phyloP scores from a whole-genome alignment of 306 rosid genomes.

The apple (Malus domestica) region DNA sequence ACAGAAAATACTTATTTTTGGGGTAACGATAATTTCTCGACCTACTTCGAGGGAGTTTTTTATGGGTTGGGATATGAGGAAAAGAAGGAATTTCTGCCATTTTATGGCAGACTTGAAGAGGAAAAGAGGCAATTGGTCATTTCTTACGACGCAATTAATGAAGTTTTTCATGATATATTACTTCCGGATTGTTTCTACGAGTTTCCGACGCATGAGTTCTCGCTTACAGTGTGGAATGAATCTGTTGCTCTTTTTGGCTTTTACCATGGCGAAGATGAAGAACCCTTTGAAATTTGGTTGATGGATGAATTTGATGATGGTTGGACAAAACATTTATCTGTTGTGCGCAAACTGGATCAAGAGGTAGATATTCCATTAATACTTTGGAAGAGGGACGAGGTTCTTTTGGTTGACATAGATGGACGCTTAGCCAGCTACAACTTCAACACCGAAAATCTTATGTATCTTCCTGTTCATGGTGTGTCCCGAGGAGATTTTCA shows the following conservation, averaged over 20 bases:
- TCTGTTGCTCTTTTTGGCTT: not conserved
- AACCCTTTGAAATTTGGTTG: not conserved
- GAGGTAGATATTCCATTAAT: not conserved
- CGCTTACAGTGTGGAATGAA: not conserved
- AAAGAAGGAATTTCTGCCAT: not conserved
- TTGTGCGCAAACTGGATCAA: not conserved
- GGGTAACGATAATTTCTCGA: not conserved
- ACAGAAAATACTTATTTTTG: not conserved
- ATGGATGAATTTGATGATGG: not conserved
- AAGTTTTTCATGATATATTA: not conserved
- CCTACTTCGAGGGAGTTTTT: not conserved
- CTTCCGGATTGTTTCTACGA: not conserved
- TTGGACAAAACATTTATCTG: not conserved
- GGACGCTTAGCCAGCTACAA: not conserved
- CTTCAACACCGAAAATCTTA: not conserved
- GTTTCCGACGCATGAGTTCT: not conserved
- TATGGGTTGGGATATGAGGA: conserved; percentile 1
- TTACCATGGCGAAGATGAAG: not conserved
- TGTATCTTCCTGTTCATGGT: not conserved
- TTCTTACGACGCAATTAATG: not conserved
- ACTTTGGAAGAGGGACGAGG: not conserved
- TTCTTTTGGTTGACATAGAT: not conserved
- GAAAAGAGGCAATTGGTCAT: not conserved
- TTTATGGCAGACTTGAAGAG: not conserved
- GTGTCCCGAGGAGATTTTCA: not conserved